A percentile compares a stretch with the other conserved stretches of the same genome.
Evolutionary conservation across 768 basidiomycete genomes (phyloP).

Genomic region (Epithele typhae): DNA sequence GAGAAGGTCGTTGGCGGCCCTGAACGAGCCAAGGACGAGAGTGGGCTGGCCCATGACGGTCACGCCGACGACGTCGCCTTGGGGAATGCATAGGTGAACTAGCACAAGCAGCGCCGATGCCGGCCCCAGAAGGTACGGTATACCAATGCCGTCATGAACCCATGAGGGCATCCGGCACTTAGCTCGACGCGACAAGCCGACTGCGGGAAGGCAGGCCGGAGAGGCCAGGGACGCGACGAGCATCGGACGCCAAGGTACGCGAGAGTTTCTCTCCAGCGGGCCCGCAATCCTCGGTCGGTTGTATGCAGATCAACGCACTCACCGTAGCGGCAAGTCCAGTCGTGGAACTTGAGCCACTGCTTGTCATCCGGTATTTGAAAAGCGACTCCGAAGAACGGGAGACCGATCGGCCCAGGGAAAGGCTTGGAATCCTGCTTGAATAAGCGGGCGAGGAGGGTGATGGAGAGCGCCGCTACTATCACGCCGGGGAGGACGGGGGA

Average conservation of each 20-base stretch:
- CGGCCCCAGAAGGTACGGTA: too few relatives aligned
- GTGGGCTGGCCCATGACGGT: slow-evolving; percentile 24
- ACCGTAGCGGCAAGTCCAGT: slow-evolving; percentile 23
- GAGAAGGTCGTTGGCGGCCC: slow-evolving; percentile 25
- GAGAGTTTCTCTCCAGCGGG: too few relatives aligned
- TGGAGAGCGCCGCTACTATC: background rate
- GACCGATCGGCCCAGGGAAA: slow-evolving; percentile 18
- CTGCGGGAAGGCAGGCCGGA: too few relatives aligned
- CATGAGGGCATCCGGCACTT: too few relatives aligned
- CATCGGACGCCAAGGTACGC: too few relatives aligned
- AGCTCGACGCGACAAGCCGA: too few relatives aligned
- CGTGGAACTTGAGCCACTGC: slow-evolving; percentile 24
- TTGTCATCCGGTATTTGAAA: slow-evolving; percentile 22
- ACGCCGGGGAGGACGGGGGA: too few relatives aligned
- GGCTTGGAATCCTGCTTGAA: background rate
- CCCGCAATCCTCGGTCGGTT: too few relatives aligned
- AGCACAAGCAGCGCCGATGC: too few relatives aligned
- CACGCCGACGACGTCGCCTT: slow-evolving; percentile 26
- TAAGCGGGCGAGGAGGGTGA: background rate
- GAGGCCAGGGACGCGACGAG: too few relatives aligned
- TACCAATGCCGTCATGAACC: too few relatives aligned
- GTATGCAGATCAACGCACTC: background rate
- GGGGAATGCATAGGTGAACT: too few relatives aligned
- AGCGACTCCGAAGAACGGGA: slow-evolving; percentile 21
- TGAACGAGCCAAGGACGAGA: slow-evolving; percentile 24